phyloP scores from a whole-genome alignment of 108 stramenopile species.

The Poteriospumella lacustris region DNA sequence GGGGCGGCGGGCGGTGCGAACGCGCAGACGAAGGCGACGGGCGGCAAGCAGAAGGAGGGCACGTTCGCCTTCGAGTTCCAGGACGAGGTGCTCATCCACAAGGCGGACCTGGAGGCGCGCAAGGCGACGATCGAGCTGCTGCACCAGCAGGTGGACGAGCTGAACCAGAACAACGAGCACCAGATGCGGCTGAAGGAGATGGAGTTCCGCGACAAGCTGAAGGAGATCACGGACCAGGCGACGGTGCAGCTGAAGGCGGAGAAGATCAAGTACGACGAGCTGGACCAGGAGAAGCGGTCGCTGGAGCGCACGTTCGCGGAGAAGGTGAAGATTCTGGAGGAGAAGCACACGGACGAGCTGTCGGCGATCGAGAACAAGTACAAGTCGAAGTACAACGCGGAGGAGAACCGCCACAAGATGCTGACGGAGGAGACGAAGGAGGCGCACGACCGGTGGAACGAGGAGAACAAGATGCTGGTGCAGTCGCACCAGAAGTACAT shows the following conservation, averaged over 20 bases:
- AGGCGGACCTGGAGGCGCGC: slow-evolving; percentile 23
- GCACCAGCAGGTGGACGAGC: slow-evolving; percentile 36
- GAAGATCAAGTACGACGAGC: slow-evolving; percentile 38
- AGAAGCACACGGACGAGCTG: slow-evolving; percentile 34
- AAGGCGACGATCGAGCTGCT: slow-evolving; percentile 36
- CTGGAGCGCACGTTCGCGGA: slow-evolving; percentile 42
- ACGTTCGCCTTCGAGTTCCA: background rate
- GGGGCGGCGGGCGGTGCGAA: background rate
- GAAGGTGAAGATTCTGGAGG: slow-evolving; percentile 34
- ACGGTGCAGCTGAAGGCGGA: slow-evolving; percentile 39
- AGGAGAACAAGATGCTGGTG: slow-evolving; percentile 45
- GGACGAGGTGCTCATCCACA: slow-evolving; percentile 11
- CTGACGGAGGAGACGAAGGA: slow-evolving; percentile 41
- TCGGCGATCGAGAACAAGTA: slow-evolving; percentile 38
- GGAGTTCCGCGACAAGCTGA: slow-evolving; percentile 43
- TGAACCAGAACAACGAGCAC: slow-evolving; percentile 50
- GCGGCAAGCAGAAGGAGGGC: slow-evolving; percentile 9
- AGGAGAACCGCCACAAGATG: slow-evolving; percentile 39
- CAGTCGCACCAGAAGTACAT: slow-evolving; percentile 36
- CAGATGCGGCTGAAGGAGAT: slow-evolving; percentile 51
- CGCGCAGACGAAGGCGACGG: slow-evolving; percentile 22
- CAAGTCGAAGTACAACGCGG: slow-evolving; percentile 40
- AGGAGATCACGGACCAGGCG: slow-evolving; percentile 47
- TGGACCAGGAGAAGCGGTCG: slow-evolving; percentile 39
- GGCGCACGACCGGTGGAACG: slow-evolving; percentile 39